These are phyloP conservation scores for Dothideomycetes sp. DNA, from an alignment of 2,329 filamentous ascomycete genomes.

Conservation along the genomic window DNA sequence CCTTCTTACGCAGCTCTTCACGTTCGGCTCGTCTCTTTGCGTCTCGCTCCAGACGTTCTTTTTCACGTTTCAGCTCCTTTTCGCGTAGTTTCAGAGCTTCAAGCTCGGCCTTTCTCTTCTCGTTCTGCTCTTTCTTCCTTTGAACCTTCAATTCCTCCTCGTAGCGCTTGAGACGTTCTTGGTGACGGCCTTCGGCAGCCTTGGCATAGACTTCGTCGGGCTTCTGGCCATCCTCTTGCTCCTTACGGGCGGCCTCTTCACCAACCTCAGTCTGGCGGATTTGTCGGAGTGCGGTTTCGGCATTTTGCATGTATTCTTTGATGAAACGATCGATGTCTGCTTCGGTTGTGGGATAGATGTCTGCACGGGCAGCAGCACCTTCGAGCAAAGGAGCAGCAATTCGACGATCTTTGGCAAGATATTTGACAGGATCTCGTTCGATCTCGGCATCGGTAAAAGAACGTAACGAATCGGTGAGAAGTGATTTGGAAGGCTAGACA, in stretches of 20 bases:
- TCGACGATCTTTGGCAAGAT: constrained; percentile 63
- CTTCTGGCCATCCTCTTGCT: constrained; percentile 57
- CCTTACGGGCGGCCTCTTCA: constrained; percentile 56
- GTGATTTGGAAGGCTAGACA: constrained; percentile 57
- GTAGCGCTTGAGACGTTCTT: constrained; percentile 52
- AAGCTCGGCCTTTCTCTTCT: constrained; percentile 47
- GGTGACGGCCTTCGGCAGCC: constrained; percentile 53
- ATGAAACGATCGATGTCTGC: constrained; percentile 59
- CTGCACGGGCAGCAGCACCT: constrained; percentile 66
- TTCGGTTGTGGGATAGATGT: constrained; percentile 65
- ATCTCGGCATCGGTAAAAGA: constrained; percentile 62
- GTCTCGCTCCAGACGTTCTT: constrained; percentile 35
- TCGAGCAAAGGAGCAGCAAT: constrained; percentile 70
- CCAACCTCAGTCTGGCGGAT: constrained; percentile 61
- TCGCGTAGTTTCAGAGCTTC: constrained; percentile 42
- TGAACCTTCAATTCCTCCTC: constrained; percentile 53
- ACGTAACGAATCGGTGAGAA: constrained; percentile 30
- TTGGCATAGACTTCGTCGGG: constrained; percentile 65
- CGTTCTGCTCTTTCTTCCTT: constrained; percentile 49
- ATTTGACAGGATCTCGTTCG: constrained; percentile 57
- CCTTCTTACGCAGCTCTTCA: constrained; percentile 34
- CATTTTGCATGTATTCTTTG: constrained; percentile 52
- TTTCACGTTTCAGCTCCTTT: constrained; percentile 35
- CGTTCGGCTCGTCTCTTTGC: constrained; percentile 41
- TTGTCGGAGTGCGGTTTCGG: constrained; percentile 61